Conservation (phyloP, 768 basidiomycete genomes). For the Hygrocybe punicea region DNA sequence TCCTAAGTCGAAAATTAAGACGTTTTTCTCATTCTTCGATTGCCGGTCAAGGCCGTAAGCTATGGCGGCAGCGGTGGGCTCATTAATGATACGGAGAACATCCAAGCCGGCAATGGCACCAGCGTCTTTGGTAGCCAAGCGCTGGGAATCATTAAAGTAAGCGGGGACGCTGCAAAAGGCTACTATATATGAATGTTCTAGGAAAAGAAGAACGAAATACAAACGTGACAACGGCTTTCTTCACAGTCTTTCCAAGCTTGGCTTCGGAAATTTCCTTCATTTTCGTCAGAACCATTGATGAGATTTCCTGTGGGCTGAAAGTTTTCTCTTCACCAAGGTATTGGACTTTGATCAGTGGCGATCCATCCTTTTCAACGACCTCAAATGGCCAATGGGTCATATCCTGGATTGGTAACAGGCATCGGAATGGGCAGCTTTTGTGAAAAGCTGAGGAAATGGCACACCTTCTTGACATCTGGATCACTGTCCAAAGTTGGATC, state of each 20-base stretch:
- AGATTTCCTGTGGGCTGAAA: constrained; percentile 97
- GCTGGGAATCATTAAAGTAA: constrained; percentile 99
- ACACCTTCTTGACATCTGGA: constrained; percentile 54
- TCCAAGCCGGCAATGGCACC: constrained; percentile 92
- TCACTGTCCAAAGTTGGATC: constrained; percentile 6
- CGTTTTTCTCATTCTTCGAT: constrained; percentile 84
- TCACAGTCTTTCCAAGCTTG: constrained; percentile 80
- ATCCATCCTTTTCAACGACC: constrained; percentile 80
- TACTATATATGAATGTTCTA: constrained; percentile 9
- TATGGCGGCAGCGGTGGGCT: constrained; percentile 97
- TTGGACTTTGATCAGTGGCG: constrained; percentile 83
- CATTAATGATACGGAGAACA: constrained; percentile 98
- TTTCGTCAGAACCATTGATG: constrained; percentile 94
- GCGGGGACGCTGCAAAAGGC: constrained; percentile 67
- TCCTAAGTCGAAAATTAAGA: constrained; percentile 97
- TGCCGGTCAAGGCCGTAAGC: constrained; percentile 99
- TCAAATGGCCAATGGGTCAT: constrained; percentile 95
- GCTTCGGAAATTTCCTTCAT: constrained; percentile 99
- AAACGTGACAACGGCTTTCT: constrained; percentile 93
- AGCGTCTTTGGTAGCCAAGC: constrained; percentile 97
- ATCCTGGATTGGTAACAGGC: constrained; percentile 56
- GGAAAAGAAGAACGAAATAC: constrained; percentile 29
- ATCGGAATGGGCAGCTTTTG: too few species aligned
- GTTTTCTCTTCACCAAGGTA: constrained; percentile 94
- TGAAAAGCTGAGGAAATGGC: background rate